Conservation (phyloP, 2,329 filamentous ascomycete species). For the Magnaporthiopsis rhizophila region DNA sequence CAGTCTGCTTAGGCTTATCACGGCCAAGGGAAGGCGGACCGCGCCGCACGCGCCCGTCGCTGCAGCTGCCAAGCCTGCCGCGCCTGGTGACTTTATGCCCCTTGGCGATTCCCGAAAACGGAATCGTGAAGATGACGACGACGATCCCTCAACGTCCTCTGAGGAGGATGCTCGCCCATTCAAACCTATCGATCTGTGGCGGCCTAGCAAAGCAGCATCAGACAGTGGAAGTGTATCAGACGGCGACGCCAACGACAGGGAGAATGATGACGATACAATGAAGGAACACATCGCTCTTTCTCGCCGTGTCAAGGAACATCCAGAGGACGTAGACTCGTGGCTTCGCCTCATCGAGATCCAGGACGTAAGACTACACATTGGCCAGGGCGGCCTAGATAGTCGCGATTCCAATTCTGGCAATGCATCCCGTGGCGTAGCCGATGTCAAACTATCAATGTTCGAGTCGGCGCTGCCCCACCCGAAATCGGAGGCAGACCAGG, state of each 20-base stretch:
- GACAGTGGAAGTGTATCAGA: conserved; percentile 34
- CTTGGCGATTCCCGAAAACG: conserved; percentile 35
- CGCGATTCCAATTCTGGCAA: conserved; percentile 34
- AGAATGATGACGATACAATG: conserved; percentile 27
- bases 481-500: conserved; percentile 35
- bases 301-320: conserved; percentile 54
- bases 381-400: background rate
- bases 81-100: conserved; percentile 39
- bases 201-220: conserved; percentile 42
- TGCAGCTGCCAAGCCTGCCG: background rate
- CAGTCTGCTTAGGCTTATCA: conserved; percentile 22
- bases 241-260: conserved; percentile 22
- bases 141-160: conserved; percentile 17
- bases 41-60: background rate
- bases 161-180: conserved; percentile 46
- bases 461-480: conserved; percentile 64
- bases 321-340: conserved; percentile 66
- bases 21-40: background rate
- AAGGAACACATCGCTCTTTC: conserved; percentile 54
- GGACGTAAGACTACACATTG: conserved; percentile 34
- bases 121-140: conserved; percentile 26
- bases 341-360: conserved; percentile 73
- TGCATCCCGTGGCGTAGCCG: conserved; percentile 61
- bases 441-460: conserved; percentile 73
- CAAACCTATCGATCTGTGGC: conserved; percentile 53